These are phyloP conservation scores for Saccharomyces hybrid DNA, from an alignment of 1,139 yeast species.

Conservation along the genomic window DNA sequence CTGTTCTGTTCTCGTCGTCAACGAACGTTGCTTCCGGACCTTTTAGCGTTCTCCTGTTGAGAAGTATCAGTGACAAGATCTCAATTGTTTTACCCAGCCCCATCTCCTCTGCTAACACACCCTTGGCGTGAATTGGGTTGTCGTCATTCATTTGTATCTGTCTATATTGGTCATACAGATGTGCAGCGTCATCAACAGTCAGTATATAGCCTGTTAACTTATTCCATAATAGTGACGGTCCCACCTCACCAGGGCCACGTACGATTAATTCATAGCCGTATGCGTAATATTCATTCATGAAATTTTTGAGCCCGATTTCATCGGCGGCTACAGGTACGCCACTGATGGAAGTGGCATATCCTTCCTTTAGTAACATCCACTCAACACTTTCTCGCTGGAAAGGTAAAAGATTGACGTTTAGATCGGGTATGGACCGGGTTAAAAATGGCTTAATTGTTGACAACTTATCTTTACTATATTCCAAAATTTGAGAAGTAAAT, in stretches of 20 bases:
- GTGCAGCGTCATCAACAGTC: constrained; percentile 11
- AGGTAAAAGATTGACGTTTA: constrained; percentile 22
- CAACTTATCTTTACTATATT: constrained; percentile 16
- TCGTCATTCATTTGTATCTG: neutral
- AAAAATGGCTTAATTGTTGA: constrained; percentile 2
- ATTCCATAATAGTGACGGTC: constrained; percentile 23
- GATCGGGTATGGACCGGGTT: constrained; percentile 3
- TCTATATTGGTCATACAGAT: neutral
- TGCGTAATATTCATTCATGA: constrained; percentile 24
- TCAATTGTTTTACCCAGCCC: constrained; percentile 94
- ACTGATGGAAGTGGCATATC: neutral
- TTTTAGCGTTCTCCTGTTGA: constrained; percentile 44
- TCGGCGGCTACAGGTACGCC: neutral
- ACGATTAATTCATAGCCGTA: constrained; percentile 23
- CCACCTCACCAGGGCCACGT: neutral
- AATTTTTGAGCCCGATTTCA: constrained; percentile 9
- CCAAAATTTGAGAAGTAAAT: constrained; percentile 19
- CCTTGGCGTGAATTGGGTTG: constrained; percentile 40
- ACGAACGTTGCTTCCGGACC: constrained; percentile 20
- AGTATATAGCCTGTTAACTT: constrained; percentile 28
- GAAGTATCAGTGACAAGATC: constrained; percentile 52
- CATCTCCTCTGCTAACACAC: constrained; percentile 87
- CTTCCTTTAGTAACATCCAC: constrained; percentile 31
- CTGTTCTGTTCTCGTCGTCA: constrained; percentile 19
- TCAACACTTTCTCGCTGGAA: constrained; percentile 28